phyloP scores from a whole-genome alignment of 768 basidiomycete genomes.

The Tylopilus vinaceipallidus region DNA sequence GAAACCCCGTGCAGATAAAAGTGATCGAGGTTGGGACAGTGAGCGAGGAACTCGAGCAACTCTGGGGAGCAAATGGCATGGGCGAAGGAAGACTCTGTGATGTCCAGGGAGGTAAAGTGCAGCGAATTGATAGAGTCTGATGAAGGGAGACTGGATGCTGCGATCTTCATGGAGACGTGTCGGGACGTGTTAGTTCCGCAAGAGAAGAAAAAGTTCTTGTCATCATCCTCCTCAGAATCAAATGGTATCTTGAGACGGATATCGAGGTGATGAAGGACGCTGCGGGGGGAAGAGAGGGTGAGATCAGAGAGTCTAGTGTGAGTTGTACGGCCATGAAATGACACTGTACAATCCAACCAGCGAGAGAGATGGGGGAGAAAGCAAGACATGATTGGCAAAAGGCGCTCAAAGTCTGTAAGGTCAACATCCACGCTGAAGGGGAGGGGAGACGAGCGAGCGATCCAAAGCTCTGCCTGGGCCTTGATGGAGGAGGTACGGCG shows the following conservation, averaged over 20 bases:
- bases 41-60: constrained; percentile 58
- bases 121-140: constrained; percentile 44
- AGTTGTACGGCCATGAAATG: constrained; percentile 32
- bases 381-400: constrained; percentile 64
- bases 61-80: constrained; percentile 43
- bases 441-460: constrained; percentile 50
- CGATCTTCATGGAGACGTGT: constrained; percentile 47
- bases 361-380: constrained; percentile 55
- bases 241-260: constrained; percentile 27
- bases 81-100: constrained; percentile 47
- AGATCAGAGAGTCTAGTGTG: constrained; percentile 31
- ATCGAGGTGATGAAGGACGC: constrained; percentile 30
- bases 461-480: constrained; percentile 52
- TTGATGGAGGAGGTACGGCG: constrained; percentile 39
- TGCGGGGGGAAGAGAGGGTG: constrained; percentile 16
- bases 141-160: constrained; percentile 49
- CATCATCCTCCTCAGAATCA: constrained; percentile 16
- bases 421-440: constrained; percentile 54
- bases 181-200: constrained; percentile 37
- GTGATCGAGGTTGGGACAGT: constrained; percentile 59
- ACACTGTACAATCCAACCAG: constrained; percentile 53
- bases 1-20: constrained; percentile 57
- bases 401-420: constrained; percentile 44
- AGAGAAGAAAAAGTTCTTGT: constrained; percentile 28
- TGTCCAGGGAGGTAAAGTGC: constrained; percentile 54